These are phyloP conservation scores for Prinsepia uniflora DNA, from an alignment of 306 rosid genomes.

Conservation along the genomic window DNA sequence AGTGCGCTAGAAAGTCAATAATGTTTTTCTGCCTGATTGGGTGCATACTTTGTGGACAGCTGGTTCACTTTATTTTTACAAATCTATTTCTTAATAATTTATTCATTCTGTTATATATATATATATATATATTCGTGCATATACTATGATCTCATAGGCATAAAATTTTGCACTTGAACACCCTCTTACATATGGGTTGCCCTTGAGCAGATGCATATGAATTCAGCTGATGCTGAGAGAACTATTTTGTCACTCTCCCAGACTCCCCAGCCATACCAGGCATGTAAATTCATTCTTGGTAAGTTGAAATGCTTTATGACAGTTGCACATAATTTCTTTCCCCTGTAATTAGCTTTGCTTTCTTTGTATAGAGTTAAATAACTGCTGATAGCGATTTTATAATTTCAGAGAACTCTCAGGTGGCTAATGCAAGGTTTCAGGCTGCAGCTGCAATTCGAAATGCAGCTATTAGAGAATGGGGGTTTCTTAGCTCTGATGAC, in stretches of 20 bases:
- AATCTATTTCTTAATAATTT: no score
- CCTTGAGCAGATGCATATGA: conserved; percentile 68
- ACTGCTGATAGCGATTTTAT: conserved; percentile 32
- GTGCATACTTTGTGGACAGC: not conserved
- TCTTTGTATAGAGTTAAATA: not conserved
- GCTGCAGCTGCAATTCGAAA: conserved; percentile 87
- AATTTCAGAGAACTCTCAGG: conserved; percentile 67
- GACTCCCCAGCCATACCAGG: conserved; percentile 78
- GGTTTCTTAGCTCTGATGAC: conserved; percentile 60
- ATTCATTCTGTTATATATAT: no score
- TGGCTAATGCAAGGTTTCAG: conserved; percentile 85
- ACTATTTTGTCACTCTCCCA: conserved; percentile 62
- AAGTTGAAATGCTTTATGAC: conserved; percentile 22
- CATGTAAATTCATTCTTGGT: conserved; percentile 92
- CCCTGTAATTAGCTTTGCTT: not conserved
- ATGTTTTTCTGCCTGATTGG: not conserved
- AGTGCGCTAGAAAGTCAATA: no score
- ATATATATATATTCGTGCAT: not conserved
- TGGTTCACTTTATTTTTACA: no score
- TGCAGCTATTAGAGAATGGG: conserved; percentile 97
- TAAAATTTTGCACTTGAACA: not conserved
- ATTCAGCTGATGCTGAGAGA: conserved; percentile 73
- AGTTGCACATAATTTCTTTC: not conserved
- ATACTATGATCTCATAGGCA: not conserved
- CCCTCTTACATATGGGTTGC: conserved; percentile 12